Percentiles rank a stretch among this genome's conserved stretches.
Conservation (phyloP, 768 basidiomycete species). For the Lactarius tabidus region DNA sequence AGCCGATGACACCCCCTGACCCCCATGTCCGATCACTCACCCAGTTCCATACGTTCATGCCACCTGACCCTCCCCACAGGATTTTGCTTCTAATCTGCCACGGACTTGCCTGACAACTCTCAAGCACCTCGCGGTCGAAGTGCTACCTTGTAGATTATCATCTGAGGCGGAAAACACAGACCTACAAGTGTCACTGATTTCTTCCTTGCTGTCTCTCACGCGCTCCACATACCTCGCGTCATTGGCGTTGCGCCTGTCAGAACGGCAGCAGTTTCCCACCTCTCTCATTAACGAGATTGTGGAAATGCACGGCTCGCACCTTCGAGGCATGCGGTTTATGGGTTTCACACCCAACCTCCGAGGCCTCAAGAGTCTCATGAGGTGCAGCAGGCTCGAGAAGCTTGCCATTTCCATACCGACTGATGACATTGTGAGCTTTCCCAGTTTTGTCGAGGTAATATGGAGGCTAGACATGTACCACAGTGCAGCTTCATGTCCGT, state of each 20-base stretch:
- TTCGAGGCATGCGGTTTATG: slow-evolving; percentile 20
- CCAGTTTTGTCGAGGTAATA: slow-evolving; percentile 8
- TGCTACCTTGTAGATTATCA: slow-evolving; percentile 35
- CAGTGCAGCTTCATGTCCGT: slow-evolving; percentile 17
- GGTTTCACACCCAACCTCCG: slow-evolving; percentile 5
- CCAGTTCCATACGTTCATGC: slow-evolving; percentile 33
- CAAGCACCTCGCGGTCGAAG: slow-evolving; percentile 51
- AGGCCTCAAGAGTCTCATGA: slow-evolving; percentile 21
- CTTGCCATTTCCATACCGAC: slow-evolving; percentile 21
- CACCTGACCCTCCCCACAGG: slow-evolving; percentile 32
- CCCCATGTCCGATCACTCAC: slow-evolving; percentile 12
- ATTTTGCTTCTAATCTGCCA: slow-evolving; percentile 29
- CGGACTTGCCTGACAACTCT: slow-evolving; percentile 40
- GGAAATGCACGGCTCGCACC: slow-evolving; percentile 18
- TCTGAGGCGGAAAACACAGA: slow-evolving; percentile 5
- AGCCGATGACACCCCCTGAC: slow-evolving; percentile 5
- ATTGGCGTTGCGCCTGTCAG: slow-evolving; percentile 20
- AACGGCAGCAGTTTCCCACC: slow-evolving; percentile 12
- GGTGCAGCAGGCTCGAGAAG: slow-evolving; percentile 21
- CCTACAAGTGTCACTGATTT: slow-evolving; percentile 12
- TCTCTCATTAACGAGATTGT: slow-evolving; percentile 17
- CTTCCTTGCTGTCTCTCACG: slow-evolving; percentile 16
- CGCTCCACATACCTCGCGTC: slow-evolving; percentile 23
- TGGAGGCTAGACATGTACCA: background rate
- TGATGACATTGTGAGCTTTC: slow-evolving; percentile 20